Evolutionary conservation across 2,329 filamentous ascomycete genomes (phyloP), one percentile per base, ranked within the genome.

Genomic region (Venturia effusa): DNA sequence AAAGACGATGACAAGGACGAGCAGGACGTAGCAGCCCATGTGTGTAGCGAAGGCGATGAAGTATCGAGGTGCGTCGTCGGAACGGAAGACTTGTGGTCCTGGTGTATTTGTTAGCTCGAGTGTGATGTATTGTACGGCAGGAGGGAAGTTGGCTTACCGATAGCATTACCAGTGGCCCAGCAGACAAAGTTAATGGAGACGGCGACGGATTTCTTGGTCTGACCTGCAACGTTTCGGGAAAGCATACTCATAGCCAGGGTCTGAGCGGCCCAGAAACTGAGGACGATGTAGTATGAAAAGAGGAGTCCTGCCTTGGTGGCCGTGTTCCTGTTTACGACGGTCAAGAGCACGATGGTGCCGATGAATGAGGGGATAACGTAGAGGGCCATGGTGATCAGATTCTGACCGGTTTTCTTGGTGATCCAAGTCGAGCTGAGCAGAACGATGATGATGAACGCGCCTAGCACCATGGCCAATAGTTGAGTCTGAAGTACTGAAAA

Each of bases 191-290:
- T 89, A 67, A 84, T 80, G 6, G 87, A 85, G 3, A 90, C 82
- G 7, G 83, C 84, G 11, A 86, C 81, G 0, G 82, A 81, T 72
- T 89, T 90, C 76, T 91, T 91, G 1, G 88, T 90, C 68, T 88
- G 86, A 0, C 88, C 88, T 32, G 84, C 88, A 11, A 89, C 78
- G 69, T 90, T 90, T 19, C 87, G 81, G 0, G 84, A 84, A 64
- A 89, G 80, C 78, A 90, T 81, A 17, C 85, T 86, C 68, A 90
- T 80, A 8, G 82, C 78, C 15, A 90, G 77, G 1, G 85, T 88
- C 69, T 88, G 84, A 0, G 87, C 87, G 0, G 88, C 86, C 88
- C 88, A 91, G 81, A 92, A 92, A 5, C 86, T 89, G 22, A 90
- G 80, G 0, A 85, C 87, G 66, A 91, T 87, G 75, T 91, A 92